Evolutionary conservation across 129 eudicot species (phyloP).

Genomic region (Helianthus tuberosus): DNA sequence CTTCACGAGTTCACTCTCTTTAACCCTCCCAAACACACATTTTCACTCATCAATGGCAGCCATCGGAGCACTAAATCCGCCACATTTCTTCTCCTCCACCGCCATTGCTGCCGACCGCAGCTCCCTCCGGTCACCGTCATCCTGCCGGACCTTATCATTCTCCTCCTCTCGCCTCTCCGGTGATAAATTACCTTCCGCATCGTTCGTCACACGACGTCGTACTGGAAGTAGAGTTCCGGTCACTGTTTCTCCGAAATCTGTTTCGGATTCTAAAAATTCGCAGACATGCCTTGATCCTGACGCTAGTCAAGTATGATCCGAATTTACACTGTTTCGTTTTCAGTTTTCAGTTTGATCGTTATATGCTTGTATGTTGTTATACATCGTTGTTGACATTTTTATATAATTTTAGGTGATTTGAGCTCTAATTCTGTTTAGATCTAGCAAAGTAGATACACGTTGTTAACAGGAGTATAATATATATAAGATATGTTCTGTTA

Average conservation of each 20-base stretch:
- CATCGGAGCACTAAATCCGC: slow-evolving; percentile 47
- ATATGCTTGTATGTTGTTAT: not conserved
- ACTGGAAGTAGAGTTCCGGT: slow-evolving; percentile 31
- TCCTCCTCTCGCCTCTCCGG: slow-evolving; percentile 54
- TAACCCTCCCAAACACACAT: slow-evolving; percentile 27
- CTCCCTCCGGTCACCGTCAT: slow-evolving; percentile 21
- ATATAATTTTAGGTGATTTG: slow-evolving; percentile 4
- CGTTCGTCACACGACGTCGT: slow-evolving; percentile 39
- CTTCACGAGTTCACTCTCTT: slow-evolving; percentile 37
- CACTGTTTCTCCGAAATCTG: slow-evolving; percentile 69
- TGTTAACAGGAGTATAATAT: not conserved
- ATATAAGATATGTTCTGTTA: not conserved
- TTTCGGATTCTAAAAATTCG: slow-evolving; percentile 90
- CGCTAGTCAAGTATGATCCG: slow-evolving; percentile 72
- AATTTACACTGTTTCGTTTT: not conserved
- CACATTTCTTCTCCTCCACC: slow-evolving; percentile 29
- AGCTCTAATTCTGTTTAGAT: slow-evolving; percentile 24
- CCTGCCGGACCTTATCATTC: slow-evolving; percentile 48
- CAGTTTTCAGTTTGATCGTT: slow-evolving; percentile 6
- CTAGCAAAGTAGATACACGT: slow-evolving; percentile 15
- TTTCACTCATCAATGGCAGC: slow-evolving; percentile 45
- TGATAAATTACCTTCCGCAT: slow-evolving; percentile 25
- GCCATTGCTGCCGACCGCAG: slow-evolving; percentile 22
- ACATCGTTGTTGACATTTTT: not conserved
- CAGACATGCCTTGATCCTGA: slow-evolving; percentile 99